These are phyloP conservation scores for Turnera subulata DNA, from an alignment of 345 rosid species.

Conservation along the genomic window DNA sequence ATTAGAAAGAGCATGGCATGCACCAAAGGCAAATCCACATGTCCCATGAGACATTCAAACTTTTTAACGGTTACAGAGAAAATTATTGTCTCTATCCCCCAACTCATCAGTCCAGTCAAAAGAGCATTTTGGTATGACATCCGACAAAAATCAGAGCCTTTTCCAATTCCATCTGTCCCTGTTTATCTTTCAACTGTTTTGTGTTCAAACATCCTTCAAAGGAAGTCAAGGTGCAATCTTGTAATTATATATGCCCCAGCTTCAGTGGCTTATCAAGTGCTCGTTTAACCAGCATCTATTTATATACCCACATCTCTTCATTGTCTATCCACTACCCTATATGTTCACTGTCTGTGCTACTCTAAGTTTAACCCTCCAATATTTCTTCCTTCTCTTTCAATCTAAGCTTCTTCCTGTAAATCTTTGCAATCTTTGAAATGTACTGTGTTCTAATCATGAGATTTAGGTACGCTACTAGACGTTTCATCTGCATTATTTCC, in stretches of 20 bases:
- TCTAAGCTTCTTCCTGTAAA: slow-evolving; percentile 1
- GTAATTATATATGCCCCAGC: slow-evolving; percentile 34
- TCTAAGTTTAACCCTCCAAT: not conserved
- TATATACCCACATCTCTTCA: slow-evolving; percentile 33
- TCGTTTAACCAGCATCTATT: slow-evolving; percentile 33
- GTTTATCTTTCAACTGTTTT: slow-evolving; percentile 32
- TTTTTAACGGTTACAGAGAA: slow-evolving; percentile 45
- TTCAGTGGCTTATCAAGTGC: slow-evolving; percentile 21
- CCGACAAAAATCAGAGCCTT: slow-evolving; percentile 50
- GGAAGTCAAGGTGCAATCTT: slow-evolving; percentile 42
- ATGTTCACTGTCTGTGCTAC: no score
- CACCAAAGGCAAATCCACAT: not conserved
- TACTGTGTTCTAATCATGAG: slow-evolving; percentile 21
- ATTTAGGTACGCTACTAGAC: slow-evolving; percentile 30
- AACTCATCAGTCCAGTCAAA: slow-evolving; percentile 38
- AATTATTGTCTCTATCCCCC: slow-evolving; percentile 18
- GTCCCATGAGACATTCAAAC: slow-evolving; percentile 11
- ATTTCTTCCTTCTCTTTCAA: slow-evolving; percentile 16
- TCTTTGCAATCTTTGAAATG: slow-evolving; percentile 5
- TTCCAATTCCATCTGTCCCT: slow-evolving; percentile 43
- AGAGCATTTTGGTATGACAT: slow-evolving; percentile 36
- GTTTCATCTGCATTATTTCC: slow-evolving; percentile 4
- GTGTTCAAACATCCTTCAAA: slow-evolving; percentile 33
- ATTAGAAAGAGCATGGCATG: no score
- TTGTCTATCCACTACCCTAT: slow-evolving; percentile 18